Evolutionary conservation across 331 rosid genomes (phyloP).

Genomic region (Ulmus americana): DNA sequence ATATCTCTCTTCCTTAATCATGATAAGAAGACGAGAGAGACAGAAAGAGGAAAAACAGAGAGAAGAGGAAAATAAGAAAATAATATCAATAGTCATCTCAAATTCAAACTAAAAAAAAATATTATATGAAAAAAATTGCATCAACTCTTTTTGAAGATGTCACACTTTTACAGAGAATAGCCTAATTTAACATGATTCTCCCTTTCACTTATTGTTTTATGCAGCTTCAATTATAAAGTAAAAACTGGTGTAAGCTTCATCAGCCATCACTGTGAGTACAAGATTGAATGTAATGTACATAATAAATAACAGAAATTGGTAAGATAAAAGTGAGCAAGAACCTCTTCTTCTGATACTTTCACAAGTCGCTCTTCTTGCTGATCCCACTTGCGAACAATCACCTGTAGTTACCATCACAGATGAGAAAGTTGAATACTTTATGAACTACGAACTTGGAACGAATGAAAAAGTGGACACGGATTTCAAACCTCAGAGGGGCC

Average conservation of each 20-base stretch:
- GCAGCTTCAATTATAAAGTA: not conserved
- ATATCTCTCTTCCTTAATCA: conserved; percentile 59
- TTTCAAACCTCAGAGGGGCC: conserved; percentile 62
- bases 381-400: conserved; percentile 76
- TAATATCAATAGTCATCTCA: not conserved
- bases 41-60: not conserved
- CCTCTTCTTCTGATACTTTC: conserved; percentile 59
- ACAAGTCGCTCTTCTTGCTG: conserved; percentile 52
- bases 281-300: not conserved
- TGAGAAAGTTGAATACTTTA: conserved; percentile 7
- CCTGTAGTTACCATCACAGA: conserved; percentile 40
- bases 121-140: not conserved
- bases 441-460: not conserved
- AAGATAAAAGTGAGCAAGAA: conserved; percentile 9
- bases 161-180: not conserved
- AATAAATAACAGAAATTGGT: not conserved
- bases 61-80: not conserved
- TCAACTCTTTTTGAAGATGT: not conserved
- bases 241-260: too few species aligned
- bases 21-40: conserved; percentile 1
- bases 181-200: not conserved
- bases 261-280: not conserved
- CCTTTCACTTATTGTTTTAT: not conserved
- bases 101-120: not conserved
- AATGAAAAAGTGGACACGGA: conserved; percentile 1